These are phyloP conservation scores for Saururus chinensis DNA, from an alignment of 164 flowering plant species.

Conservation along the genomic window DNA sequence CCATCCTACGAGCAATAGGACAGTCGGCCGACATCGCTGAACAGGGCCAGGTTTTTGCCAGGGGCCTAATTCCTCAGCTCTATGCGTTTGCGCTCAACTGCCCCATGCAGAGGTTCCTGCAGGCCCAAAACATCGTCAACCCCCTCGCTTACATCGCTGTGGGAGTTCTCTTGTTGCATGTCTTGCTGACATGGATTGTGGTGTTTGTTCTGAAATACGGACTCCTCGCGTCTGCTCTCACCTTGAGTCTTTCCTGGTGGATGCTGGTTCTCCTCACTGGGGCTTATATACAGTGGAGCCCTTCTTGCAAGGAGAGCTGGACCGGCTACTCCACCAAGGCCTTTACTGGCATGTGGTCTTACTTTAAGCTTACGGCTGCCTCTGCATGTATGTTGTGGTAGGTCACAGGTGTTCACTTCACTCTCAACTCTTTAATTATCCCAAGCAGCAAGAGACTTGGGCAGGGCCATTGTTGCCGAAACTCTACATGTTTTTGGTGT, in stretches of 20 bases:
- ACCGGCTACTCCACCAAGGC: conserved; percentile 57
- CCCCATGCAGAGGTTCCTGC: conserved; percentile 78
- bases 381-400: conserved; percentile 83
- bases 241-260: conserved; percentile 80
- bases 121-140: conserved; percentile 73
- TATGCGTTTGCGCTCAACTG: conserved; percentile 62
- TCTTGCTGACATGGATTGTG: conserved; percentile 42
- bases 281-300: conserved; percentile 48
- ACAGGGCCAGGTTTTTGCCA: conserved; percentile 54
- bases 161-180: conserved; percentile 46
- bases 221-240: conserved; percentile 62
- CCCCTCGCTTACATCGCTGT: conserved; percentile 65
- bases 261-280: conserved; percentile 34
- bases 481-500: too few species aligned
- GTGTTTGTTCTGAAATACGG: conserved; percentile 48
- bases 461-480: too few species aligned
- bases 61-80: conserved; percentile 60
- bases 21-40: conserved; percentile 39
- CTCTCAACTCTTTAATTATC: too few species aligned
- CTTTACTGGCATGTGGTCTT: conserved; percentile 64
- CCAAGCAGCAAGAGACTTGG: too few species aligned
- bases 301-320: conserved; percentile 59
- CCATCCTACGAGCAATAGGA: conserved; percentile 43
- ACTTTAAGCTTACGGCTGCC: conserved; percentile 57
- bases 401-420: too few species aligned